phyloP scores from a whole-genome alignment of 1,139 yeast species.

The Blastobotrys arbuscula region DNA sequence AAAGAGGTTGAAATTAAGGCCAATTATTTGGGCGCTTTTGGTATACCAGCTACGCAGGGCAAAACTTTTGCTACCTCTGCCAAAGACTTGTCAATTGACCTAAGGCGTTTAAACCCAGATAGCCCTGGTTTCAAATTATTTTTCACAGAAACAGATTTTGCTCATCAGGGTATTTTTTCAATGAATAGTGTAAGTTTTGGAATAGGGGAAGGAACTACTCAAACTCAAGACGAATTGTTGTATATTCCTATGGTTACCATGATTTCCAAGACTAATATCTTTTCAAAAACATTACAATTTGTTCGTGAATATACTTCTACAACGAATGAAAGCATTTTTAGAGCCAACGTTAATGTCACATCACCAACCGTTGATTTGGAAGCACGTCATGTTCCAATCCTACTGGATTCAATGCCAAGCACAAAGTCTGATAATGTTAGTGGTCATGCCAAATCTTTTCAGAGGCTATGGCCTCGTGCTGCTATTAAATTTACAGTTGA shows the following conservation, averaged over 20 bases:
- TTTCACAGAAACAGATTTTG: constrained; percentile 33
- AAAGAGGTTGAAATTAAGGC: constrained; percentile 34
- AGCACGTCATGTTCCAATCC: constrained; percentile 30
- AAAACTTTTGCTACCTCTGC: constrained; percentile 27
- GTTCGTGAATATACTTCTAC: constrained; percentile 26
- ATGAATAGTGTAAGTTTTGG: constrained; percentile 36
- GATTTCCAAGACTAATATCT: constrained; percentile 35
- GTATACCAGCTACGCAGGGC: constrained; percentile 5
- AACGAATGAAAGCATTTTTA: constrained; percentile 28
- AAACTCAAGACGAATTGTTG: constrained; percentile 35
- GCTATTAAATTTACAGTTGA: constrained; percentile 33
- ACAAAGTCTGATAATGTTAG: constrained; percentile 3
- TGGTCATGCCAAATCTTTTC: constrained; percentile 18
- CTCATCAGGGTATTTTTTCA: constrained; percentile 39
- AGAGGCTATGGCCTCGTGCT: constrained; percentile 33
- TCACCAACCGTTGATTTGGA: constrained; percentile 38
- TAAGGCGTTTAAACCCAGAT: constrained; percentile 36
- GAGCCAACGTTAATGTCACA: constrained; percentile 33
- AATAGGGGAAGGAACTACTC: constrained; percentile 12
- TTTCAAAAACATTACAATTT: constrained; percentile 33
- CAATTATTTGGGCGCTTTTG: constrained; percentile 27
- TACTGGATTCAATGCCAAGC: constrained; percentile 20
- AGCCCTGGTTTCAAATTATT: constrained; percentile 38
- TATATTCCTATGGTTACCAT: constrained; percentile 38
- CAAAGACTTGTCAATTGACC: constrained; percentile 35